Evolutionary conservation across 2,329 filamentous ascomycete species (phyloP).

Genomic region (Epichloe festucae): DNA sequence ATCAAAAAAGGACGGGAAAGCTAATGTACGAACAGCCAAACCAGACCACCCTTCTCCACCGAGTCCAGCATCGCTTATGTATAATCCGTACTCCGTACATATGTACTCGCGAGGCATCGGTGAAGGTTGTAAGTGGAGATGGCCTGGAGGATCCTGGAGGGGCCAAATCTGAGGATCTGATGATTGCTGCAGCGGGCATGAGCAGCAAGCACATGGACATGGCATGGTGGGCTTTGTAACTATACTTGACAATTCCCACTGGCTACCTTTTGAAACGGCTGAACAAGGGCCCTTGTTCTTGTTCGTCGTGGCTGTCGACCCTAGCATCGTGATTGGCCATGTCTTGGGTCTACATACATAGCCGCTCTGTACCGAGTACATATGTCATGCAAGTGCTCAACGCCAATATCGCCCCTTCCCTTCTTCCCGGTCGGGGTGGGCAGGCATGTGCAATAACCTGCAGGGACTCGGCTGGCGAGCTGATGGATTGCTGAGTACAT

Average conservation of each 20-base stretch:
- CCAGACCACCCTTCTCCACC: constrained; percentile 11
- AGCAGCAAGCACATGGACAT: not conserved
- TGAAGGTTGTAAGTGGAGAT: constrained; percentile 3
- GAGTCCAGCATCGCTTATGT: constrained; percentile 14
- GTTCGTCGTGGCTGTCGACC: constrained; percentile 7
- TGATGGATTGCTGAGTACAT: not conserved
- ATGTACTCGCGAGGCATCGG: not conserved
- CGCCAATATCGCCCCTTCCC: not conserved
- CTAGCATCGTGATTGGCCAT: constrained; percentile 17
- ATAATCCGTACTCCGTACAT: not conserved
- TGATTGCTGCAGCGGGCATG: constrained; percentile 1
- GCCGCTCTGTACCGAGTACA: constrained; percentile 20
- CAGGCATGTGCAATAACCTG: constrained; percentile 8
- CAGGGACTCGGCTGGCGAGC: constrained; percentile 13
- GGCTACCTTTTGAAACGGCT: constrained; percentile 17
- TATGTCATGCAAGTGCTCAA: constrained; percentile 25
- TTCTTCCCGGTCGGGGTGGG: constrained; percentile 6
- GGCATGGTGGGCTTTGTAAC: not conserved
- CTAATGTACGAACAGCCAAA: constrained; percentile 20
- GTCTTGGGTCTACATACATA: constrained; percentile 23
- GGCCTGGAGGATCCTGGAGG: not conserved
- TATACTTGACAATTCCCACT: constrained; percentile 4
- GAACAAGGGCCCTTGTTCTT: constrained; percentile 15
- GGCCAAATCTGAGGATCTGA: constrained; percentile 3
- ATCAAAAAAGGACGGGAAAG: constrained; percentile 17